phyloP scores from a whole-genome alignment of 1,139 yeast genomes.

The Pichia sp. region DNA sequence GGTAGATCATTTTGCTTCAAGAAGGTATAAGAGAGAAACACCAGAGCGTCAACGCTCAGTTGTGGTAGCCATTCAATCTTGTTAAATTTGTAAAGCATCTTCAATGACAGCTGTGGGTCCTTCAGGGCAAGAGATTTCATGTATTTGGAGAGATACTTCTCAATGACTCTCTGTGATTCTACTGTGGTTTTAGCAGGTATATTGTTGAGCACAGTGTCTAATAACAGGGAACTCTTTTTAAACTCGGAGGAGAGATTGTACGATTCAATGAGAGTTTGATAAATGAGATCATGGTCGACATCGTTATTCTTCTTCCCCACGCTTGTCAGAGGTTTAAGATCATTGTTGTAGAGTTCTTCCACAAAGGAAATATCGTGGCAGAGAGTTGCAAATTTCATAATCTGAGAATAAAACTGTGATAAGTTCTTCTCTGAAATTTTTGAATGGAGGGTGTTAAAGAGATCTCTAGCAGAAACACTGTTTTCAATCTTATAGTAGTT shows the following conservation, averaged over 20 bases:
- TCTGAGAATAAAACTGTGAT: slow-evolving; percentile 16
- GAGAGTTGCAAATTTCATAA: slow-evolving; percentile 21
- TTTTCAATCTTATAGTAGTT: slow-evolving; percentile 18
- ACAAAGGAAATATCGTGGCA: slow-evolving; percentile 18
- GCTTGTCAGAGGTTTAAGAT: slow-evolving; percentile 1
- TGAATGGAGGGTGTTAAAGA: slow-evolving; percentile 15
- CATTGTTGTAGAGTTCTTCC: slow-evolving; percentile 18
- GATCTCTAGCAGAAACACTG: slow-evolving; percentile 12
- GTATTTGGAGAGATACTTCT: slow-evolving; percentile 21
- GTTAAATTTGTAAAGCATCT: slow-evolving; percentile 22
- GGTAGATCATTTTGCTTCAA: slow-evolving; percentile 17
- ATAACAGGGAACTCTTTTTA: slow-evolving; percentile 44
- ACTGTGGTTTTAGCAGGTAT: slow-evolving; percentile 13
- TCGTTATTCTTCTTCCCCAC: not conserved
- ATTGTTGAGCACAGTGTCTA: slow-evolving; percentile 32
- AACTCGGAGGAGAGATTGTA: slow-evolving; percentile 44
- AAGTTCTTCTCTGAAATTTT: slow-evolving; percentile 10
- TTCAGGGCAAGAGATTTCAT: slow-evolving; percentile 20
- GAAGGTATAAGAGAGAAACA: slow-evolving; percentile 20
- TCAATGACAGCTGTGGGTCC: slow-evolving; percentile 19
- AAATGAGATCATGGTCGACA: slow-evolving; percentile 38
- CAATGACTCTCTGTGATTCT: slow-evolving; percentile 13
- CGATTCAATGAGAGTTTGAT: slow-evolving; percentile 43
- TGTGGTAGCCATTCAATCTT: slow-evolving; percentile 26
- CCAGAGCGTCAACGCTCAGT: slow-evolving; percentile 20